Evolutionary conservation across 2,329 filamentous ascomycete genomes (phyloP), one percentile per base, ranked within the genome.

Genomic region (Acrocalymma vagum): DNA sequence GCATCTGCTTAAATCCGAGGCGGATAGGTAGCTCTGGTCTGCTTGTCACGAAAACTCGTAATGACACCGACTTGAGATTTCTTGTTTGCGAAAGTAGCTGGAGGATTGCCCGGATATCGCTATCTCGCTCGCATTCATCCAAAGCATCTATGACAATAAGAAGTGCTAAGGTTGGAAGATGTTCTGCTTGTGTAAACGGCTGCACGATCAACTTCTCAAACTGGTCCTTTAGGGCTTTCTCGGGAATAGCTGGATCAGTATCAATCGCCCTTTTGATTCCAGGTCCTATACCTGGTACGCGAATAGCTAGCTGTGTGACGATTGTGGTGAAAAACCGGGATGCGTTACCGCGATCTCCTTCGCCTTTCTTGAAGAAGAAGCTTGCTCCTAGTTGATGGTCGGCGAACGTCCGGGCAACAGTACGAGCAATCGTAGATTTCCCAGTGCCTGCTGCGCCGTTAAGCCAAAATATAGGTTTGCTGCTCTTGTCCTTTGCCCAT

Each of bases 391-490:
- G 33, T 21, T 45, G 28, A 1, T 22, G 10, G 11, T 23, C 27
- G 17, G 22, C 42, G 16, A 47, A 47, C 9, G 18, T 29, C 13
- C 35, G 5, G 3, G 63, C 62, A 4, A 67, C 20, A 0, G 62
- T 64, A 23, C 27, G 42, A 10, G 50, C 50, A 27, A 50, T 51
- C 3, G 47, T 53, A 22, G 44, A 48, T 14, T 48, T 48, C 18
- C 44, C 44, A 2, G 42, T 32, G 17, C 42, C 42, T 14, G 41
- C 48, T 28, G 42, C 34, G 15, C 61, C 60, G 16, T 37, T 49
- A 2, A 65, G 48, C 63, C 57, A 67, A 51, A 60, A 67, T 28
- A 66, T 58, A 27, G 32, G 28, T 21, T 43, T 45, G n/a, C 41
- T 36, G 9, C 38, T 14, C 22, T 22, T 9, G 16, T 31, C 33